Evolutionary conservation across 2,329 filamentous ascomycete species (phyloP), one percentile per base, ranked within the genome.

Genomic region (Ophiostoma piceae): DNA sequence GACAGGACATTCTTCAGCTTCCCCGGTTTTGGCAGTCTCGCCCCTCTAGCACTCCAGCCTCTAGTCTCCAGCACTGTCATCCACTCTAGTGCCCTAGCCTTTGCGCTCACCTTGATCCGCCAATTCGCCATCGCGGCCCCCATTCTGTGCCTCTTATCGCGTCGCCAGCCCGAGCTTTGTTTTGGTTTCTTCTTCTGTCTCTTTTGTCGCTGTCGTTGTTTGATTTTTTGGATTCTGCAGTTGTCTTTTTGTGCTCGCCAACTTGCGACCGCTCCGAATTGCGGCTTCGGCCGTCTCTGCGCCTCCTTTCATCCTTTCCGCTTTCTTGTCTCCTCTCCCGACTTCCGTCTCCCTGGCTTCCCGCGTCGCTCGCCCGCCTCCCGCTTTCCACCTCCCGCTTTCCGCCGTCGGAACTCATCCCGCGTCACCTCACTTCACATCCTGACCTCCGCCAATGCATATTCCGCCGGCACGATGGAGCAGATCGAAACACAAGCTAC

Each of bases 401-500:
- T 8, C 35, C 35, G 35, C 35, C 35, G 2, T 35, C 35, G 35
- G 35, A 35, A 2, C 35, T 35, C 43, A 47, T 47, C 43, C 16
- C 14, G 3, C 43, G 6, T n/a, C 43, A 26, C 22, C 51, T 26
- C n/a, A 9, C 51, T 9, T 57, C n/a, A 26, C 26, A 12, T 12
- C 54, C 8, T 7, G 29, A 9, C 57, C 60, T 60, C 22, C 26
- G 66, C n/a, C 67, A 47, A 71, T 69, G 72, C 66, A 74, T 83
- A 35, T 76, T 78, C 29, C 81, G 80, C 29, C 80, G 80, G 0
- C 76, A 51, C 66, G 65, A 86, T 86, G 84, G 83, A 86, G 75
- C 83, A 83, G 76, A 82, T 85, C 74, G 82, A 85, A 75, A 81
- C 79, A 70, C 84, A 85, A 78, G 83, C 81, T 72, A 83, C 81